Base-by-base conservation (phyloP, 1,284 basidiomycete genomes). In the Rhodofomes roseus region DNA sequence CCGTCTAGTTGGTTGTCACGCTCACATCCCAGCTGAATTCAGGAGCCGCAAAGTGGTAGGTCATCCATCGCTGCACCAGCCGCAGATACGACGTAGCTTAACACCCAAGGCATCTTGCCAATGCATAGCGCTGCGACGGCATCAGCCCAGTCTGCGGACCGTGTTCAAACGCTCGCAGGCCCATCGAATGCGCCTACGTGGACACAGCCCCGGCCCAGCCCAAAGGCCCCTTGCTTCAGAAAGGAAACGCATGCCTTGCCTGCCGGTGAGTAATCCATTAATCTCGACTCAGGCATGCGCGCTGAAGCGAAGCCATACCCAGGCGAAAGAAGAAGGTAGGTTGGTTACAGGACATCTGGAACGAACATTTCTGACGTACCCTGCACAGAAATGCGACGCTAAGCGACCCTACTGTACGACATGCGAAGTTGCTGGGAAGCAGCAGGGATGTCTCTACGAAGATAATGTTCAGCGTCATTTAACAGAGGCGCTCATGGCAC, bases 281-380 rank as follows among this genome's bases (percentile, higher is more conserved):
- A 18, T 14, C 22, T 18, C 14, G 37, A 16, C 16, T 9, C 16
- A 6, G 14, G 16, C 37, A 27, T n/a, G 5, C 5, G 16, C 16
- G 16, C 23, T 27, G 12, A 48, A 18, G 16, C 16, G n/a, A 34
- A 27, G 16, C 31, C 20, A 11, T 44, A 11, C 16, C 14, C 36
- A 71, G 69, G 60, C 61, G 63, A 43, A 71, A 70, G 63, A 71
- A 71, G 61, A 71, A 71, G 65, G 70, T 67, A n/a, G n/a, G n/a
- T n/a, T n/a, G n/a, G n/a, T n/a, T n/a, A n/a, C 18, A 11, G 57
- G 23, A 48, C 29, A 18, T 37, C 27, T 12, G 8, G 14, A 22
- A 18, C 11, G 11, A 20, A 43, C 34, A 12, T 0, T 43, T 20
- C 44, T 57, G 12, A 64, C 41, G 16, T 40, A 23, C 16, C 5